Conservation (phyloP, 257 asterid genomes). For the Solanum microdontum region DNA sequence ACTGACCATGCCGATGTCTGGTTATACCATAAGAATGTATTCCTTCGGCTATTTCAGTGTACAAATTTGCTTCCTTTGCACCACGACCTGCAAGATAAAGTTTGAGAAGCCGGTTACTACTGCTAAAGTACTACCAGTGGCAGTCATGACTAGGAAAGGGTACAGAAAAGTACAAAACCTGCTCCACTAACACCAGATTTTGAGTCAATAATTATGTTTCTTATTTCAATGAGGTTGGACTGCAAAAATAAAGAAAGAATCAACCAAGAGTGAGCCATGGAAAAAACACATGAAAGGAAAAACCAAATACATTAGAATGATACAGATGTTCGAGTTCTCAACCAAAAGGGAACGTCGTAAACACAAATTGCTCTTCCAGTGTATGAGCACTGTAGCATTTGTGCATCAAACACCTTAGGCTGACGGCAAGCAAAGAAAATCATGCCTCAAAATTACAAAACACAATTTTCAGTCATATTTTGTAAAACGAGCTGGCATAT, state of each 20-base stretch:
- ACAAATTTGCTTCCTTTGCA: constrained; percentile 88
- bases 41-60: constrained; percentile 98
- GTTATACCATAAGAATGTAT: constrained; percentile 82
- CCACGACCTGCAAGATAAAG: constrained; percentile 57
- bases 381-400: neutral
- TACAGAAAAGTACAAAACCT: constrained; percentile 33
- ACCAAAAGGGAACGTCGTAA: neutral
- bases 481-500: neutral
- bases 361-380: neutral
- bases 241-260: constrained; percentile 19
- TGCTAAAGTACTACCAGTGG: neutral
- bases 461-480: neutral
- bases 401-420: neutral
- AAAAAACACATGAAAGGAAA: neutral
- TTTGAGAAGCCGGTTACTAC: constrained; percentile 4
- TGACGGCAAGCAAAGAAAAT: neutral
- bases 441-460: neutral
- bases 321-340: neutral
- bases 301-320: neutral
- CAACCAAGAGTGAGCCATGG: neutral
- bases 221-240: constrained; percentile 72
- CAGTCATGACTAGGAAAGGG: neutral
- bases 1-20: constrained; percentile 89
- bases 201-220: constrained; percentile 76
- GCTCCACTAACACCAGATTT: constrained; percentile 99